phyloP scores from a whole-genome alignment of 228 moss, liverwort and hornwort genomes.

The Sphagnum fallax region DNA sequence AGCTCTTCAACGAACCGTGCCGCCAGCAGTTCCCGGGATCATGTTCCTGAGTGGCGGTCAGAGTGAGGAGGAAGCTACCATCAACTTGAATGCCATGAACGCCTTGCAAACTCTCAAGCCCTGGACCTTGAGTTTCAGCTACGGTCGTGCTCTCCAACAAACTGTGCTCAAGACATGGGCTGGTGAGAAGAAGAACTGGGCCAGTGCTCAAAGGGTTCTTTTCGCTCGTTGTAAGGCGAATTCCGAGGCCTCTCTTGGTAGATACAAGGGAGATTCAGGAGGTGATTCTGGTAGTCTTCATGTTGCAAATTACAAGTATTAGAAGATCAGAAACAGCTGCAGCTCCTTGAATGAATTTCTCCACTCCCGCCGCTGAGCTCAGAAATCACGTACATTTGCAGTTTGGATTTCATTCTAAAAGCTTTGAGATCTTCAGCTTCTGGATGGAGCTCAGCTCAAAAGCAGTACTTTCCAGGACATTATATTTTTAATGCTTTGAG shows the following conservation, averaged over 20 bases:
- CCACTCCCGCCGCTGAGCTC: no score
- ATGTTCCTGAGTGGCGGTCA: slow-evolving; percentile 51
- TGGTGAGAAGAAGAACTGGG: slow-evolving; percentile 62
- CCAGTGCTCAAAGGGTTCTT: slow-evolving; percentile 44
- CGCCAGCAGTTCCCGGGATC: slow-evolving; percentile 51
- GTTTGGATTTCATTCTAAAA: no score
- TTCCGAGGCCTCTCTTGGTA: slow-evolving; percentile 51
- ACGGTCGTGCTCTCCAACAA: slow-evolving; percentile 49
- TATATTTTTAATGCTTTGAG: no score
- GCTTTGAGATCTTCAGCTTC: no score
- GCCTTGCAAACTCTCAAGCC: slow-evolving; percentile 50
- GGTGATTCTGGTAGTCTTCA: slow-evolving; percentile 54
- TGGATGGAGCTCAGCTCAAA: no score
- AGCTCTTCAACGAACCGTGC: slow-evolving; percentile 51
- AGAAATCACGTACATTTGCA: no score
- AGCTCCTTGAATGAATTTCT: no score
- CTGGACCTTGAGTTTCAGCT: slow-evolving; percentile 62
- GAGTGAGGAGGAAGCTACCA: slow-evolving; percentile 59
- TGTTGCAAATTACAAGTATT: slow-evolving; percentile 53
- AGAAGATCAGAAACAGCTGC: no score
- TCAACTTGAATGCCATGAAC: slow-evolving; percentile 60
- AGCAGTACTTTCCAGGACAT: no score
- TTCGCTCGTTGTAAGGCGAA: slow-evolving; percentile 53
- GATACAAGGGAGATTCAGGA: slow-evolving; percentile 55
- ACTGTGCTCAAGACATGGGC: slow-evolving; percentile 60